Evolutionary conservation across 1,139 yeast genomes (phyloP), one percentile per base, ranked within the genome.

Genomic region (Candida mesenterica): DNA sequence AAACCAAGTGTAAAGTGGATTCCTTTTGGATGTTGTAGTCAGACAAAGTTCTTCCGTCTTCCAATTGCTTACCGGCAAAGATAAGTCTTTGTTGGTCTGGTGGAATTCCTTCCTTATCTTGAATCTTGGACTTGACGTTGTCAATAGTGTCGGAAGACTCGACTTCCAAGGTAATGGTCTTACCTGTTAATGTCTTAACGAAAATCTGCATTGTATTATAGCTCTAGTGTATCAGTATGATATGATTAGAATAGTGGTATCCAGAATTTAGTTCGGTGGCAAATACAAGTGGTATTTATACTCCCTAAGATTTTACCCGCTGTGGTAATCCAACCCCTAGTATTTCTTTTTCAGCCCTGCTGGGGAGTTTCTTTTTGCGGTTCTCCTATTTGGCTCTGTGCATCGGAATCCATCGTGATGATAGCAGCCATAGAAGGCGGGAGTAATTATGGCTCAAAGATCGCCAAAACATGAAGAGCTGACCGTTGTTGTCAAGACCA

Each of bases 1-100:
- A 76, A 45, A 85, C 94, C 71, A 85, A 78, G 69, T 85, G 95
- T 46, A 85, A 70, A 49, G 95, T 85, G 43, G 95, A 85, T 77
- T 85, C 95, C 79, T 86, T 86, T 74, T 86, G 95, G 68, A 85
- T 85, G 85, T 86, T 86, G 88, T 85, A 85, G 43, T 54, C 83
- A 29, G 83, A 77, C 28, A 78, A 57, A 20, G 83, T 77, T 73
- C 83, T 76, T 35, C 83, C 84, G 41, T 78, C 83, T 60, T 78
- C 83, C 49, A 77, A 64, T 60, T 74, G 79, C 58, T 74, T 74
- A 72, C 79, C 79, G 39, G 79, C 79, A 34, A 74, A 74, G 42
- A 73, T 74, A 49, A 73, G 67, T 62, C 79, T 67, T 53, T 72
- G 77, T 55, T 72, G 77, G 55, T 72, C 77, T 51, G 72, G 66